Conservation (phyloP, 305 asterid species). For the Lippia alba region DNA sequence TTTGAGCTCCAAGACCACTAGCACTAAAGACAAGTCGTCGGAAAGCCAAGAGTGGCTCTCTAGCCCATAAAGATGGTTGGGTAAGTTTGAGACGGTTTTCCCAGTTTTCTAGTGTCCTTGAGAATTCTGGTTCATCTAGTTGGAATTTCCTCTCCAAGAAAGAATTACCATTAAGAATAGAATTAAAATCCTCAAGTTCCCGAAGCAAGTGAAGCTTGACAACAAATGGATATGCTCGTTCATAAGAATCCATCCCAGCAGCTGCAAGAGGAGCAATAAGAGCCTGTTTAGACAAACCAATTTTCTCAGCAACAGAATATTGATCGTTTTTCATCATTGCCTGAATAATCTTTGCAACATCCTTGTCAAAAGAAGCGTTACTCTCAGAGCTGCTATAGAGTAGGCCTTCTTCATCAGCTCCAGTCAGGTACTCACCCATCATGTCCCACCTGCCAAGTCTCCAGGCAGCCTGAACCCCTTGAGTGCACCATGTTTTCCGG, state of each 20-base stretch:
- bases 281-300: constrained; percentile 87
- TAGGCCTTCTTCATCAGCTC: constrained; percentile 90
- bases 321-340: constrained; percentile 88
- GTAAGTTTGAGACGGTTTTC: constrained; percentile 91
- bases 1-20: constrained; percentile 73
- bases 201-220: constrained; percentile 97
- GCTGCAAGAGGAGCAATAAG: constrained; percentile 99
- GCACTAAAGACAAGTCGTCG: constrained; percentile 91
- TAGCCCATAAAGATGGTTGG: constrained; percentile 97
- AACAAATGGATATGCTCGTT: constrained; percentile 93
- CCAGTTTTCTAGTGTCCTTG: constrained; percentile 75
- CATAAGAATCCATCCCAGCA: constrained; percentile 99
- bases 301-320: constrained; percentile 73
- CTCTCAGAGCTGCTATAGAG: constrained; percentile 94
- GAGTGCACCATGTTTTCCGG: constrained; percentile 96
- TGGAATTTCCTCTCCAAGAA: constrained; percentile 65
- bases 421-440: constrained; percentile 88
- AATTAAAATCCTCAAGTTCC: constrained; percentile 90
- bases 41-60: constrained; percentile 97
- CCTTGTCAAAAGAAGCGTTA: constrained; percentile 92
- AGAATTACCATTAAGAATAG: constrained; percentile 84
- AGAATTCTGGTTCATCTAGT: constrained; percentile 66
- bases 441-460: constrained; percentile 99
- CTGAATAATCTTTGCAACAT: constrained; percentile 94
- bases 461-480: constrained; percentile 99